Evolutionary conservation across 352 stramenopile genomes (phyloP).

Genomic region (Phytophthora brassicae): DNA sequence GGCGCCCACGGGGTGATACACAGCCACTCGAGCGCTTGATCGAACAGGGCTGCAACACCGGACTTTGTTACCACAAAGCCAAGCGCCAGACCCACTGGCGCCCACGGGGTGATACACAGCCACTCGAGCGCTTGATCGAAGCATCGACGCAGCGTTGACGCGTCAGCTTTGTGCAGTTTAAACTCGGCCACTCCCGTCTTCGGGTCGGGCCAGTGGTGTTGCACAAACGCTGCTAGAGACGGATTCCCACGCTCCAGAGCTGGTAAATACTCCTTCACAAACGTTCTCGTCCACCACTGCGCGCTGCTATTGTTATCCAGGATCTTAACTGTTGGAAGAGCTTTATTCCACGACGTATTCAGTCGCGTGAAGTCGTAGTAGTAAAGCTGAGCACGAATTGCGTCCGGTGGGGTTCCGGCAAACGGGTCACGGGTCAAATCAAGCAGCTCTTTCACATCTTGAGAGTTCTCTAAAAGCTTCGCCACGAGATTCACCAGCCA

Average conservation of each 20-base stretch:
- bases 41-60: conserved; percentile 20
- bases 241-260: conserved; percentile 47
- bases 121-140: conserved; percentile 5
- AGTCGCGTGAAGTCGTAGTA: conserved; percentile 88
- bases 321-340: conserved; percentile 34
- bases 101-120: conserved; percentile 21
- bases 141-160: conserved; percentile 4
- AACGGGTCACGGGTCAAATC: conserved; percentile 61
- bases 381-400: conserved; percentile 69
- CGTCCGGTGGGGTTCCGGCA: conserved; percentile 35
- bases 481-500: conserved; percentile 88
- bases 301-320: conserved; percentile 27
- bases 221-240: conserved; percentile 43
- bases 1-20: conserved; percentile 22
- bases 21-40: conserved; percentile 13
- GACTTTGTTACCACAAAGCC: conserved; percentile 9
- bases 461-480: conserved; percentile 74
- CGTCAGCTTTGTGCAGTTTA: neutral
- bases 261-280: conserved; percentile 43
- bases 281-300: conserved; percentile 51
- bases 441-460: conserved; percentile 67
- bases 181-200: neutral
- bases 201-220: conserved; percentile 35
- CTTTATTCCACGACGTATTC: conserved; percentile 59
- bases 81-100: conserved; percentile 16